phyloP scores from a whole-genome alignment of 176 grass and related monocot species.

The Dendrocalamus sinicus region DNA sequence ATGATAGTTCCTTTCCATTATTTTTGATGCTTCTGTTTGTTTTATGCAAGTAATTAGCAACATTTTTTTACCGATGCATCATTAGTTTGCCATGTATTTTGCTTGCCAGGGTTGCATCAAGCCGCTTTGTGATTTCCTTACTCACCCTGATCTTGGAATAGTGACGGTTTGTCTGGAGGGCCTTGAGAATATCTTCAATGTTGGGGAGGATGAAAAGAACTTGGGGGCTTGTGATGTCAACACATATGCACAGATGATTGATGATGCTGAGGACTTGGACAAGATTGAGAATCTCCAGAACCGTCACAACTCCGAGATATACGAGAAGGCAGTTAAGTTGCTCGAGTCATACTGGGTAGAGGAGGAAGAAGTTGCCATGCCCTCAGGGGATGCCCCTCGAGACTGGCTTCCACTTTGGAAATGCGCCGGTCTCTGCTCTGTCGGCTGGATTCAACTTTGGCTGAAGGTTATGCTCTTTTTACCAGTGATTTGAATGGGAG shows the following conservation, averaged over 20 bases:
- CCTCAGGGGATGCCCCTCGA: conserved; percentile 10
- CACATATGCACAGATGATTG: conserved; percentile 57
- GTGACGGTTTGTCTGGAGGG: conserved; percentile 59
- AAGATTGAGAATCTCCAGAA: conserved; percentile 70
- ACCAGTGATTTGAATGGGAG: not conserved
- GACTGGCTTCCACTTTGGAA: conserved; percentile 33
- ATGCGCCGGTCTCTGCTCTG: conserved; percentile 23
- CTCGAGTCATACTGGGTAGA: conserved; percentile 56
- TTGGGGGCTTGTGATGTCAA: conserved; percentile 51
- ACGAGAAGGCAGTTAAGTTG: conserved; percentile 52
- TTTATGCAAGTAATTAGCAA: conserved; percentile 16
- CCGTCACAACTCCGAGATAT: conserved; percentile 56
- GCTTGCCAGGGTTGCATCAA: conserved; percentile 68
- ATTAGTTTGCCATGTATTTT: conserved; percentile 51
- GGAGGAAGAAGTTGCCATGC: conserved; percentile 44
- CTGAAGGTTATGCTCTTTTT: conserved; percentile 35
- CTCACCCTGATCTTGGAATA: conserved; percentile 42
- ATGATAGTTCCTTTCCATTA: conserved; percentile 30
- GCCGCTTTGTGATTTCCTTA: conserved; percentile 60
- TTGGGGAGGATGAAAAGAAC: conserved; percentile 51
- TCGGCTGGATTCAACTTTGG: conserved; percentile 52
- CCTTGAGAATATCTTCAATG: conserved; percentile 66
- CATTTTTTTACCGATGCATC: not conserved
- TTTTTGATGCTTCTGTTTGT: conserved; percentile 6
- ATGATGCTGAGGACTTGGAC: conserved; percentile 62